These are phyloP conservation scores for Citrullus colocynthis DNA, from an alignment of 306 rosid genomes.

Conservation along the genomic window DNA sequence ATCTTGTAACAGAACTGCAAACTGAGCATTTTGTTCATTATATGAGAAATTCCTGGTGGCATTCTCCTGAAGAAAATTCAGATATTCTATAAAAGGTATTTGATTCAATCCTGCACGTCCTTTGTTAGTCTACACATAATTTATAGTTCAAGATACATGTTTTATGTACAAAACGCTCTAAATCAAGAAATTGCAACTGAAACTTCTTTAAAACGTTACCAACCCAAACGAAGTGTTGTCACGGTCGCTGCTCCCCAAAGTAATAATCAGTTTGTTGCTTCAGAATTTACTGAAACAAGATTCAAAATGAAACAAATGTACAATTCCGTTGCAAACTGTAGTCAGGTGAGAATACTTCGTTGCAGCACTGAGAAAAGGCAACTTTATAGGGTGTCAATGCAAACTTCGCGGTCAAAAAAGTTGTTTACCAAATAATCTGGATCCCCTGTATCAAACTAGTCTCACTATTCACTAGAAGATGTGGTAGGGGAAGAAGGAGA, in stretches of 20 bases:
- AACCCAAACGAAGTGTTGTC: neutral
- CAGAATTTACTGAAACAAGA: neutral
- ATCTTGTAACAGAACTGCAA: neutral
- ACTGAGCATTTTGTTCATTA: neutral
- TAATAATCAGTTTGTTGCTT: neutral
- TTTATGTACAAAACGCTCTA: neutral
- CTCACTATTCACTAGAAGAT: constrained; percentile 14
- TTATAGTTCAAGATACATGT: neutral
- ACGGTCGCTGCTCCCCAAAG: neutral
- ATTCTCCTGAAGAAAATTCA: neutral
- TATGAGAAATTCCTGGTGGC: neutral
- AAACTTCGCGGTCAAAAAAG: neutral
- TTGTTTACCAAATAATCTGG: neutral
- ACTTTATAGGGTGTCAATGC: neutral
- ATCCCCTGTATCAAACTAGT: neutral
- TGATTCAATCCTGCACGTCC: neutral
- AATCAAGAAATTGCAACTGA: neutral
- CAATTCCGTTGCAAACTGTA: neutral
- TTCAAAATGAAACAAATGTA: neutral
- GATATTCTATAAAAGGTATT: neutral
- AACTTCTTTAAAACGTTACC: neutral
- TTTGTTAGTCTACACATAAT: neutral
- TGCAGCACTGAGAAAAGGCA: neutral
- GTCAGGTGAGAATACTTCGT: neutral
- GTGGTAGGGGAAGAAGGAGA: constrained; percentile 20